Evolutionary conservation across 768 basidiomycete genomes (phyloP).

Genomic region (Melanogaster broomeanus): DNA sequence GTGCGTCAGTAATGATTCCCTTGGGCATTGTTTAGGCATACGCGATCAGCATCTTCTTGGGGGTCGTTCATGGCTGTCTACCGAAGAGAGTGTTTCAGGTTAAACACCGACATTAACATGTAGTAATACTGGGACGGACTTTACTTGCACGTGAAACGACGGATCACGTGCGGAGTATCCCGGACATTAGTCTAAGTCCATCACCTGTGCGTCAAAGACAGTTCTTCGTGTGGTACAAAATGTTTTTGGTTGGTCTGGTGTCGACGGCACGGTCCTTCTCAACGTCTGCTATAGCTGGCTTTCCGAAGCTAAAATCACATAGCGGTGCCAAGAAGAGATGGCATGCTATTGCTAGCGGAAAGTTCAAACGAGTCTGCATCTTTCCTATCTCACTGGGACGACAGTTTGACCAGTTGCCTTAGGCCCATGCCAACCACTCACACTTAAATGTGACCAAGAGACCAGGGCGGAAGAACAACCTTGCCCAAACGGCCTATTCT

Average conservation of each 20-base stretch:
- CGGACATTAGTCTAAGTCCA: background rate
- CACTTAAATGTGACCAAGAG: conserved; percentile 74
- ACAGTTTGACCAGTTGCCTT: background rate
- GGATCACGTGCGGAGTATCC: background rate
- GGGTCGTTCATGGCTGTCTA: conserved; percentile 47
- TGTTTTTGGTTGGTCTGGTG: conserved; percentile 32
- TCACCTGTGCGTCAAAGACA: background rate
- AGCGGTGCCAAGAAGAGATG: conserved; percentile 82
- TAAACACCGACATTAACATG: background rate
- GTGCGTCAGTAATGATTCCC: background rate
- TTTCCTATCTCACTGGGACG: background rate
- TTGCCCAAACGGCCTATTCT: conserved; percentile 68
- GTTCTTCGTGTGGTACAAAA: conserved; percentile 3
- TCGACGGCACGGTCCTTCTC: conserved; percentile 53
- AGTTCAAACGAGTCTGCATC: conserved; percentile 72
- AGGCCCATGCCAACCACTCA: conserved; percentile 72
- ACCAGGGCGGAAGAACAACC: conserved; percentile 62
- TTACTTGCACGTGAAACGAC: background rate
- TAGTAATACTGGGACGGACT: background rate
- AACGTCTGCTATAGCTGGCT: conserved; percentile 52
- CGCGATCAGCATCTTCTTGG: conserved; percentile 80
- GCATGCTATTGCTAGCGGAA: conserved; percentile 65
- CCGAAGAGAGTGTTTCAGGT: background rate
- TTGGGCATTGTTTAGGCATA: conserved; percentile 31
- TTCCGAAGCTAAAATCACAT: conserved; percentile 81